These are phyloP conservation scores for Phyllostachys edulis DNA, from an alignment of 176 grass and related monocot species.

Conservation along the genomic window DNA sequence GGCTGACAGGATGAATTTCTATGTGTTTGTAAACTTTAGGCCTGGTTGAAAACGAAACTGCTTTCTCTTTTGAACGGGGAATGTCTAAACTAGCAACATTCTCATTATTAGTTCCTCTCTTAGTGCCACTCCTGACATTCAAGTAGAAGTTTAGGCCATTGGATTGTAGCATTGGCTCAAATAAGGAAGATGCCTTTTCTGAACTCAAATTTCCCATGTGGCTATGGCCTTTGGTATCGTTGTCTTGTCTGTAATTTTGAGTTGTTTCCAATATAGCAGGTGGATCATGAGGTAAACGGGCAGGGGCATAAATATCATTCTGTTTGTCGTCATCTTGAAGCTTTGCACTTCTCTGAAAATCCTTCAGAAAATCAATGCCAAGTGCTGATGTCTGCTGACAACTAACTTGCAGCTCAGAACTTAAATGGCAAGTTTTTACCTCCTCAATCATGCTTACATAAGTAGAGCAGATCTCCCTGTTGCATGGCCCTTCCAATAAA, in stretches of 20 bases:
- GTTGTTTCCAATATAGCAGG: constrained; percentile 33
- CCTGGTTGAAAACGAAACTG: constrained; percentile 27
- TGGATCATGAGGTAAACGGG: constrained; percentile 29
- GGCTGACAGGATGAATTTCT: constrained; percentile 56
- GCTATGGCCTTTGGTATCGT: constrained; percentile 23
- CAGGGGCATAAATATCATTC: constrained; percentile 29
- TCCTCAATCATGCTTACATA: constrained; percentile 60
- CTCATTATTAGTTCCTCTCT: constrained; percentile 26
- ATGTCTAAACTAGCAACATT: constrained; percentile 24
- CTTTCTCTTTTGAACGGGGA: constrained; percentile 43
- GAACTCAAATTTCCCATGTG: constrained; percentile 28
- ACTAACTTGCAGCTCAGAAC: constrained; percentile 46
- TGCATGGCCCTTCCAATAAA: constrained; percentile 64
- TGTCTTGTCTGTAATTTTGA: constrained; percentile 39
- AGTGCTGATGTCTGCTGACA: constrained; percentile 38
- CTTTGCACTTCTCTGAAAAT: constrained; percentile 43
- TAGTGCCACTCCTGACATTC: constrained; percentile 51
- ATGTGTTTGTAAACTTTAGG: constrained; percentile 37
- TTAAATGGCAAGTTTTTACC: constrained; percentile 47
- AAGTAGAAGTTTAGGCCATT: constrained; percentile 70
- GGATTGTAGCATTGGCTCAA: constrained; percentile 53
- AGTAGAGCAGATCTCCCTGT: constrained; percentile 61
- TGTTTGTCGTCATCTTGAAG: constrained; percentile 38
- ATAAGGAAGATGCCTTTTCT: constrained; percentile 52
- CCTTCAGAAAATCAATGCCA: constrained; percentile 63